These are phyloP conservation scores for Jaltomata sinuosa DNA, from an alignment of 257 asterid genomes.

Conservation along the genomic window DNA sequence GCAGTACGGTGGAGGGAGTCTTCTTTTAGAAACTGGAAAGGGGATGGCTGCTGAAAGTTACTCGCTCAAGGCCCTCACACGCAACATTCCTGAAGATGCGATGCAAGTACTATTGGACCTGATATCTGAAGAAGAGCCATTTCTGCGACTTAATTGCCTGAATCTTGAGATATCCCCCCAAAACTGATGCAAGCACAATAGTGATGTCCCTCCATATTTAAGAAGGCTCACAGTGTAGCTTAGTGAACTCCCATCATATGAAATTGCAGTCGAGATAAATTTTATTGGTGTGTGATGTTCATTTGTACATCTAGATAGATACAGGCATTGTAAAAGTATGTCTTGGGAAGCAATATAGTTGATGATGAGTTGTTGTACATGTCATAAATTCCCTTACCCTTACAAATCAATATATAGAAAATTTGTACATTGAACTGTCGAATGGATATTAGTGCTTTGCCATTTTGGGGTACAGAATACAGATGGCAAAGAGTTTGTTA, in stretches of 20 bases:
- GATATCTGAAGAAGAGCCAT: not conserved
- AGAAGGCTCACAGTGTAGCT: not conserved
- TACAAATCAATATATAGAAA: not conserved
- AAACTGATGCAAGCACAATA: not conserved
- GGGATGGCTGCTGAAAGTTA: not conserved
- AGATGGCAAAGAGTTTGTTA: not conserved
- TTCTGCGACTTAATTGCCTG: not conserved
- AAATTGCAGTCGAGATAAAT: not conserved
- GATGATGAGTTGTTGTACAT: slow-evolving; percentile 1
- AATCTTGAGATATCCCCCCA: not conserved
- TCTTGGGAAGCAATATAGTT: not conserved
- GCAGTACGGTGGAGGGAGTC: not conserved
- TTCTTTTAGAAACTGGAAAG: not conserved
- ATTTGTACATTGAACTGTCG: not conserved
- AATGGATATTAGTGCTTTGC: not conserved
- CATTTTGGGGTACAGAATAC: not conserved
- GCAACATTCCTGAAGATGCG: not conserved
- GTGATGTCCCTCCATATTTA: not conserved
- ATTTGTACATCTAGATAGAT: not conserved
- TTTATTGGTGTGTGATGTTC: not conserved
- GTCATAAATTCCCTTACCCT: not conserved
- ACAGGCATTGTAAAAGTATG: not conserved
- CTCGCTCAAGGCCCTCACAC: not conserved
- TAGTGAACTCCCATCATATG: not conserved
- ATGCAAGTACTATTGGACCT: not conserved